Evolutionary conservation across 768 basidiomycete species (phyloP).

Genomic region (Austroboletus festivus): DNA sequence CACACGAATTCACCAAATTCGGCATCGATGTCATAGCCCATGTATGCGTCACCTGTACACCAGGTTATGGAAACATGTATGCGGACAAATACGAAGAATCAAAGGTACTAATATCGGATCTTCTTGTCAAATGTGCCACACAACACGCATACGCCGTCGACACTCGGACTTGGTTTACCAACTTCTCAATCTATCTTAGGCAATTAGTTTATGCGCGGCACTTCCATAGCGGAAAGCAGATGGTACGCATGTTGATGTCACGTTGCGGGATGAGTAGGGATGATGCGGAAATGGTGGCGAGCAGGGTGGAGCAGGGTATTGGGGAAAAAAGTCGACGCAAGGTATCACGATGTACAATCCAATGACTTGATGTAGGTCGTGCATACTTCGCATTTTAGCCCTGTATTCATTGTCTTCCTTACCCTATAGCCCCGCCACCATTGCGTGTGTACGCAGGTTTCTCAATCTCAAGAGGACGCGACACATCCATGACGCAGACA

Average conservation of each 20-base stretch:
- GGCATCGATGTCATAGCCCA: conserved; percentile 24
- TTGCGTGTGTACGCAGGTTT: too few relatives aligned
- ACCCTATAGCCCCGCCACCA: too few relatives aligned
- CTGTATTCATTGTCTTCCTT: neutral
- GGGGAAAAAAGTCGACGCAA: conserved; percentile 1
- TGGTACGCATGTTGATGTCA: conserved; percentile 22
- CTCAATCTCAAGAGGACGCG: neutral
- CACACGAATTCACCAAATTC: conserved; percentile 20
- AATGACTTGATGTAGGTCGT: conserved; percentile 15
- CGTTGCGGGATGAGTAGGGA: conserved; percentile 24
- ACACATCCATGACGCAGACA: neutral
- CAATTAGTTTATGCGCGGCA: conserved; percentile 22
- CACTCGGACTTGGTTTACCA: conserved; percentile 24
- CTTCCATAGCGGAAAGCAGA: conserved; percentile 21
- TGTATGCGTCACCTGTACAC: conserved; percentile 32
- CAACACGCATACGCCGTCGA: conserved; percentile 19
- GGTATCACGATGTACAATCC: conserved; percentile 14
- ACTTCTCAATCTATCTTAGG: conserved; percentile 23
- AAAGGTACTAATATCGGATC: conserved; percentile 23
- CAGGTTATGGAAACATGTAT: conserved; percentile 30
- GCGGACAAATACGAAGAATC: conserved; percentile 37
- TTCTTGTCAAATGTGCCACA: conserved; percentile 22
- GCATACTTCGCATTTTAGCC: neutral
- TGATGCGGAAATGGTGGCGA: conserved; percentile 19
- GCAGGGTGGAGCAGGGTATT: conserved; percentile 16